Conservation (phyloP, 352 stramenopile species). For the Aphanomyces invadans region DNA sequence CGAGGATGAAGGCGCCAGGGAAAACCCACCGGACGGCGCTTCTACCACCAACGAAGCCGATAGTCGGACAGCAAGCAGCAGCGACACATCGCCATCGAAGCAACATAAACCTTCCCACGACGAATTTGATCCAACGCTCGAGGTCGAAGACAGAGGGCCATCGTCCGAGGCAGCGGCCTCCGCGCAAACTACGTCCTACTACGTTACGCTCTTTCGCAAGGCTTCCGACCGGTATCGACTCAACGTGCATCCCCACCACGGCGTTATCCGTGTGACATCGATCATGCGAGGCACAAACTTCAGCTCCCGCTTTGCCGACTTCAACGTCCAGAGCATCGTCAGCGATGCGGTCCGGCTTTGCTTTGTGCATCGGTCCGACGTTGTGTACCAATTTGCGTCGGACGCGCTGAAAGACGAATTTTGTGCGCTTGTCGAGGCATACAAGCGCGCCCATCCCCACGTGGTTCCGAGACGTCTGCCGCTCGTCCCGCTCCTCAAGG, state of each 20-base stretch:
- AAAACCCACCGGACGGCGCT: too few species aligned
- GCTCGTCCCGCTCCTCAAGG: constrained; percentile 11
- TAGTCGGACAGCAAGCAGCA: too few species aligned
- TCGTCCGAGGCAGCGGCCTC: too few species aligned
- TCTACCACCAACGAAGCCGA: too few species aligned
- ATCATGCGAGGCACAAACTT: constrained; percentile 79
- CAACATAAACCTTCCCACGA: too few species aligned
- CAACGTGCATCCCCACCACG: constrained; percentile 61
- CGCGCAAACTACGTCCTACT: not conserved
- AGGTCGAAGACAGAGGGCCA: too few species aligned
- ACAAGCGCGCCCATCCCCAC: constrained; percentile 27
- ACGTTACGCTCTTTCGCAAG: not conserved
- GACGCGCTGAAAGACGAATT: constrained; percentile 61
- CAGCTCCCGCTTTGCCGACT: constrained; percentile 65
- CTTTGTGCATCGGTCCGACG: constrained; percentile 45
- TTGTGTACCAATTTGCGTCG: constrained; percentile 71
- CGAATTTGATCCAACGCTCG: too few species aligned
- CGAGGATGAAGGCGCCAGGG: too few species aligned
- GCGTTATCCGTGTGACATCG: constrained; percentile 65
- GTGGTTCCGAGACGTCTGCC: not conserved
- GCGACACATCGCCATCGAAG: too few species aligned
- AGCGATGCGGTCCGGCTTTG: constrained; percentile 37
- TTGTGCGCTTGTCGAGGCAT: constrained; percentile 49
- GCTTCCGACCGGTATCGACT: constrained; percentile 63
- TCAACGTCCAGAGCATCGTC: constrained; percentile 33